Conservation (phyloP, 306 rosid genomes). For the Corylus heterophylla region DNA sequence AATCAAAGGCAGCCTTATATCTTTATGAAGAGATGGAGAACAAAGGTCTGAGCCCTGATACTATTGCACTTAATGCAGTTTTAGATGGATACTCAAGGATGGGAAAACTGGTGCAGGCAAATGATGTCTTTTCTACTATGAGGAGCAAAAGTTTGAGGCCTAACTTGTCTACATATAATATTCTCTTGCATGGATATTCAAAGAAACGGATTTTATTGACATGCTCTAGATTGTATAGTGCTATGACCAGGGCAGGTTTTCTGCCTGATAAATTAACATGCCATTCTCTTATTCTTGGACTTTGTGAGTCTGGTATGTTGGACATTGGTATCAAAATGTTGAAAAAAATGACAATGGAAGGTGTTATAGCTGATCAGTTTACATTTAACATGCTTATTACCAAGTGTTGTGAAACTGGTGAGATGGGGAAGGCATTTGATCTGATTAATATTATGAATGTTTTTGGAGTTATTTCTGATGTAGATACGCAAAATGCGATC, state of each 20-base stretch:
- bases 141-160: slow-evolving; percentile 43
- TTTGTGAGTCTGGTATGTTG: slow-evolving; percentile 51
- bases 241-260: slow-evolving; percentile 45
- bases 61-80: slow-evolving; percentile 52
- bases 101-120: slow-evolving; percentile 50
- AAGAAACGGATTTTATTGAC: slow-evolving; percentile 40
- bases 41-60: slow-evolving; percentile 56
- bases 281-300: slow-evolving; percentile 68
- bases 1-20: slow-evolving; percentile 57
- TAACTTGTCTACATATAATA: slow-evolving; percentile 63
- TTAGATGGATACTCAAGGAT: slow-evolving; percentile 61
- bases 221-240: slow-evolving; percentile 46
- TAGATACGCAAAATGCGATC: slow-evolving; percentile 49
- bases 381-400: slow-evolving; percentile 63
- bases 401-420: slow-evolving; percentile 55
- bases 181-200: slow-evolving; percentile 71
- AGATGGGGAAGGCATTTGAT: slow-evolving; percentile 49
- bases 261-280: slow-evolving; percentile 56
- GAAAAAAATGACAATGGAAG: slow-evolving; percentile 47
- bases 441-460: slow-evolving; percentile 47
- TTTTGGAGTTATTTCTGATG: slow-evolving; percentile 44
- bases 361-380: slow-evolving; percentile 46
- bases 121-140: slow-evolving; percentile 52
- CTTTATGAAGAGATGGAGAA: slow-evolving; percentile 63
- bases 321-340: slow-evolving; percentile 64